These are phyloP conservation scores for Hygrophila difformis DNA, from an alignment of 257 asterid genomes.

Conservation along the genomic window DNA sequence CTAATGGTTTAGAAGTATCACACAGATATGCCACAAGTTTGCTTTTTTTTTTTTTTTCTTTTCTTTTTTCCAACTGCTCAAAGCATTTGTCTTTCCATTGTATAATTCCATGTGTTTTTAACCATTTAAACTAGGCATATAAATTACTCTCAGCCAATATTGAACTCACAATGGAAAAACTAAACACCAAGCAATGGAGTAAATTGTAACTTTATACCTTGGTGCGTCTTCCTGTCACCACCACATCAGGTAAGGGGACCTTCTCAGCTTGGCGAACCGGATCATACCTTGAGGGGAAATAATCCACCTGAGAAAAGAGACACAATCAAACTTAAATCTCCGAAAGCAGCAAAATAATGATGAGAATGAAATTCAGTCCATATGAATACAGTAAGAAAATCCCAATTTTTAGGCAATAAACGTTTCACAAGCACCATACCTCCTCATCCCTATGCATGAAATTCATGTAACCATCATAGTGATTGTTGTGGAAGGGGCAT, in stretches of 20 bases:
- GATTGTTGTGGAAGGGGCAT: slow-evolving; percentile 31
- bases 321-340: background rate
- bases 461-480: slow-evolving; percentile 34
- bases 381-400: no score
- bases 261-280: slow-evolving; percentile 27
- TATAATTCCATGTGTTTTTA: no score
- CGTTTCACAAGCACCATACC: background rate
- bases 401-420: background rate
- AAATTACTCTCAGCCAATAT: background rate
- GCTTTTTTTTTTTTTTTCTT: no score
- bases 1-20: background rate
- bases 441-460: slow-evolving; percentile 26
- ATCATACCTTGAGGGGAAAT: slow-evolving; percentile 34
- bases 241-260: slow-evolving; percentile 25
- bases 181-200: background rate
- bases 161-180: background rate
- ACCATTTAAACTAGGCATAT: background rate
- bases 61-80: no score
- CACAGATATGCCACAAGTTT: no score
- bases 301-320: slow-evolving; percentile 22
- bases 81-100: no score
- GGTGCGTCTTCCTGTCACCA: slow-evolving; percentile 27
- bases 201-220: slow-evolving; percentile 12
- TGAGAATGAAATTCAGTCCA: background rate
- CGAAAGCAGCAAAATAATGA: background rate